A percentile compares a stretch with the other conserved stretches of the same genome.
Evolutionary conservation across 768 basidiomycete species (phyloP).

Genomic region (Mycena epipterygia): DNA sequence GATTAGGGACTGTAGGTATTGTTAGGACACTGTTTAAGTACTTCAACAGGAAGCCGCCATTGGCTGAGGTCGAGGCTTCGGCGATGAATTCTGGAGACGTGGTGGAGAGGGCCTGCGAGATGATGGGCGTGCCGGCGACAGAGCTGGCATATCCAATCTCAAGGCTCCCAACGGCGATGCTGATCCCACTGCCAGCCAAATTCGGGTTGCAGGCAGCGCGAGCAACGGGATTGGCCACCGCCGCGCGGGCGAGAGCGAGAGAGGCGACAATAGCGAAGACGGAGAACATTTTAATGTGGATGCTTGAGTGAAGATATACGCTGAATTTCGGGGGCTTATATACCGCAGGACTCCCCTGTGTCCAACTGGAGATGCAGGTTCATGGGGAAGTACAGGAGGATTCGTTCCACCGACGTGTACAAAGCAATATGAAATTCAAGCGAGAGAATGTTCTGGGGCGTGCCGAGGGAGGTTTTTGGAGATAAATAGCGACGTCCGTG

Average conservation of each 20-base stretch:
- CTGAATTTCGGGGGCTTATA: constrained; percentile 8
- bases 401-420: neutral
- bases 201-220: constrained; percentile 28
- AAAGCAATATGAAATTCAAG: constrained; percentile 1
- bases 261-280: constrained; percentile 2
- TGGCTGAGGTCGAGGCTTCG: neutral
- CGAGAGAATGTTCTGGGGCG: no score
- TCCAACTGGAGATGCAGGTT: constrained; percentile 16
- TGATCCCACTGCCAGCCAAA: constrained; percentile 18
- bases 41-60: constrained; percentile 24
- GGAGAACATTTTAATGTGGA: constrained; percentile 13
- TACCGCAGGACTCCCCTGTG: neutral
- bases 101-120: constrained; percentile 15
- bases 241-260: constrained; percentile 9
- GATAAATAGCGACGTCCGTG: neutral
- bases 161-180: constrained; percentile 22
- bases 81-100: constrained; percentile 6
- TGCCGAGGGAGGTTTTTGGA: no score
- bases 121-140: constrained; percentile 15
- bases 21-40: neutral
- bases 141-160: constrained; percentile 28
- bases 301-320: neutral
- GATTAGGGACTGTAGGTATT: neutral
- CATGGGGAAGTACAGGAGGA: neutral
- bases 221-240: constrained; percentile 20